Conservation (phyloP, 78 protist genomes). For the Dictyostelium intermedium region DNA sequence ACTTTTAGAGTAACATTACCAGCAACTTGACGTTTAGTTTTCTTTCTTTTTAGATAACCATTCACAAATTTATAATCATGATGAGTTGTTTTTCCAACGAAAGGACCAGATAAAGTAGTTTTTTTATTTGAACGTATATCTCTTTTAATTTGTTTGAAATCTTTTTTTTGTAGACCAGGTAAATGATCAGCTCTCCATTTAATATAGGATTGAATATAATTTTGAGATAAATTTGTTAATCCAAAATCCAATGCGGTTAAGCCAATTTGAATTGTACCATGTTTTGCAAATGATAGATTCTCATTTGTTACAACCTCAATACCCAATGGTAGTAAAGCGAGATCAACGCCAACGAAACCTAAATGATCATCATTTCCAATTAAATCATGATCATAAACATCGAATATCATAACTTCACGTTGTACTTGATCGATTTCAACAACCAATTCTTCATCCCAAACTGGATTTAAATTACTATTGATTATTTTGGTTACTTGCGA, state of each 20-base stretch:
- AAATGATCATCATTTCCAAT: background rate
- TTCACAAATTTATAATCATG: background rate
- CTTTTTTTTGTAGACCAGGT: background rate
- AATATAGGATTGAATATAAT: background rate
- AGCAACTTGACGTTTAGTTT: background rate
- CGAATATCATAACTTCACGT: background rate
- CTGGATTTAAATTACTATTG: background rate
- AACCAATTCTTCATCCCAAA: background rate
- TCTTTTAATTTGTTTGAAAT: constrained; percentile 14
- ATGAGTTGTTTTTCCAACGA: constrained; percentile 5
- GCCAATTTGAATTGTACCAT: constrained; percentile 5
- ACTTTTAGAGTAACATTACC: background rate
- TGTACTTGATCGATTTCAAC: background rate
- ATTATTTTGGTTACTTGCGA: background rate
- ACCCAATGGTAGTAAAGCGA: background rate
- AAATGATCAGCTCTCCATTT: background rate
- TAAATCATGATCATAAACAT: background rate
- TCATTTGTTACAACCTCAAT: constrained; percentile 11
- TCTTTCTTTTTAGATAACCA: constrained; percentile 50
- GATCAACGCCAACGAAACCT: background rate
- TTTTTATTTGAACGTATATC: background rate
- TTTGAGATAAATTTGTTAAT: constrained; percentile 6
- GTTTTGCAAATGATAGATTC: background rate
- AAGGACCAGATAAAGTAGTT: constrained; percentile 9
- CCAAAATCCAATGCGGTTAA: constrained; percentile 33